These are phyloP conservation scores for Metarhizium anisopliae DNA, from an alignment of 2,329 filamentous ascomycete species.

Conservation along the genomic window DNA sequence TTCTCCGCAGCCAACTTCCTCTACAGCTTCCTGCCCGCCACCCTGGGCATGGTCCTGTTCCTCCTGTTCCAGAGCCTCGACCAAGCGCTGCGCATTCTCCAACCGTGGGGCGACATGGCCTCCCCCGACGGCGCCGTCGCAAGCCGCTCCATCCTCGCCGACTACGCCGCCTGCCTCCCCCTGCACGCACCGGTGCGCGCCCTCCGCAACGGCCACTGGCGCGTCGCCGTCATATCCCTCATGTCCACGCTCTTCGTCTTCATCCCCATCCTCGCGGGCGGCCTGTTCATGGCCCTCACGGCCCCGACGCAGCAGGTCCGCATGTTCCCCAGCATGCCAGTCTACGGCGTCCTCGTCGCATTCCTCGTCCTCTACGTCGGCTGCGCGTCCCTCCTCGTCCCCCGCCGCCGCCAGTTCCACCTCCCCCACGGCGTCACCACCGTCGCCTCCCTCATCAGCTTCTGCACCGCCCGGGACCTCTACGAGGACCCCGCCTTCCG, in stretches of 20 bases:
- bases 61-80: conserved; percentile 60
- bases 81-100: conserved; percentile 53
- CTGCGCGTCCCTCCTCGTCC: conserved; percentile 53
- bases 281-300: conserved; percentile 66
- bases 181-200: conserved; percentile 51
- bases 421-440: conserved; percentile 67
- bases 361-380: conserved; percentile 62
- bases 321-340: conserved; percentile 65
- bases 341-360: conserved; percentile 63
- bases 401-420: conserved; percentile 48
- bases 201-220: conserved; percentile 51
- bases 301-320: conserved; percentile 39
- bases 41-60: conserved; percentile 59
- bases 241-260: conserved; percentile 50
- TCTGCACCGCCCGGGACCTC: conserved; percentile 64
- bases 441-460: conserved; percentile 69
- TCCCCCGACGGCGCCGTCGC: conserved; percentile 50
- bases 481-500: conserved; percentile 66
- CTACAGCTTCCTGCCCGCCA: conserved; percentile 65
- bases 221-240: conserved; percentile 52
- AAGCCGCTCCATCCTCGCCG: conserved; percentile 55
- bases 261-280: conserved; percentile 59
- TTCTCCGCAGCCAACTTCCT: conserved; percentile 86
- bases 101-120: conserved; percentile 59
- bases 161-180: conserved; percentile 61